A percentile compares a stretch with the other conserved stretches of the same genome.
Evolutionary conservation across 768 basidiomycete genomes (phyloP).

Genomic region (Sistotremastrum niveocremeum): DNA sequence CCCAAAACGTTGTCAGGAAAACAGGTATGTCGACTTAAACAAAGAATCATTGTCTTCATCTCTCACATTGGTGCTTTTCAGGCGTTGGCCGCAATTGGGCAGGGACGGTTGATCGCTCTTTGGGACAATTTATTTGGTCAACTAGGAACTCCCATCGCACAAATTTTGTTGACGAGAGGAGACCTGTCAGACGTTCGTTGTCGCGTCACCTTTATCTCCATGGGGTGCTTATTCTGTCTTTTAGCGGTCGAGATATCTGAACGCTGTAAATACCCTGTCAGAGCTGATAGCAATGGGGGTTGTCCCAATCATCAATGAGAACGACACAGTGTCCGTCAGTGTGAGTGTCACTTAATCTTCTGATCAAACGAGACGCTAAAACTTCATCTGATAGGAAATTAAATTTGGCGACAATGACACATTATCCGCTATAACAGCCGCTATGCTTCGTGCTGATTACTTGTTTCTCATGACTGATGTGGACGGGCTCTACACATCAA

Average conservation of each 20-base stretch:
- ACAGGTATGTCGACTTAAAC: slow-evolving; percentile 45
- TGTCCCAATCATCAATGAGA: slow-evolving; percentile 97
- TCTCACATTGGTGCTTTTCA: slow-evolving; percentile 19
- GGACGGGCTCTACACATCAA: slow-evolving; percentile 88
- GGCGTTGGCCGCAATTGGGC: slow-evolving; percentile 95
- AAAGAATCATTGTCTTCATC: neutral
- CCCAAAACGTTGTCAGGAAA: slow-evolving; percentile 84
- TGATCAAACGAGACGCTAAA: neutral
- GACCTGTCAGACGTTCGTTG: slow-evolving; percentile 87
- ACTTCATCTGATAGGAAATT: slow-evolving; percentile 60
- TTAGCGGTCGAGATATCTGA: slow-evolving; percentile 88
- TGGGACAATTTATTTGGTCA: slow-evolving; percentile 97
- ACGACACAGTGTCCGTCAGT: slow-evolving; percentile 95
- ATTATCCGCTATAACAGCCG: slow-evolving; percentile 89
- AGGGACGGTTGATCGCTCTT: slow-evolving; percentile 88
- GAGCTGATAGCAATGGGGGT: slow-evolving; percentile 90
- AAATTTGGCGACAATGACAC: slow-evolving; percentile 99
- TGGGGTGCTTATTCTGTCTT: slow-evolving; percentile 4
- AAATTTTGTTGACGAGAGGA: slow-evolving; percentile 84
- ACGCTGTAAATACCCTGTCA: slow-evolving; percentile 90
- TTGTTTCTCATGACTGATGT: slow-evolving; percentile 95
- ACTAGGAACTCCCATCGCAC: slow-evolving; percentile 89
- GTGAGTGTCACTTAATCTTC: slow-evolving; percentile 32
- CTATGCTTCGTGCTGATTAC: slow-evolving; percentile 97
- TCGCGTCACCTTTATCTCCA: neutral